Evolutionary conservation across 129 eudicot species (phyloP).

Genomic region (Pseudognaphalium luteoalbum): DNA sequence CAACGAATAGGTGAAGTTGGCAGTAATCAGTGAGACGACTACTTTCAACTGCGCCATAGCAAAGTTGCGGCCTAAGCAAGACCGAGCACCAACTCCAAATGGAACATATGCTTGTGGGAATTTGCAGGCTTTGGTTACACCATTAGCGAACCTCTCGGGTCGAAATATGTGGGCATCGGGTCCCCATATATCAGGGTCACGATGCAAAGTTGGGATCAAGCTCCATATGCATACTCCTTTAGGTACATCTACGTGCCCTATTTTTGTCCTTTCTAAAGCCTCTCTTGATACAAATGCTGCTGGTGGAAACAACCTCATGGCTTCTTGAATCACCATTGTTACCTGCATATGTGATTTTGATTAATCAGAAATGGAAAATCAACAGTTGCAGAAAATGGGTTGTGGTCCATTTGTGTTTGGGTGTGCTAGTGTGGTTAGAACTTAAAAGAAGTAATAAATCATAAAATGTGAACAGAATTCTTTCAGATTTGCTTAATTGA

Average conservation of each 20-base stretch:
- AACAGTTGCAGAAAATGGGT: too few species aligned
- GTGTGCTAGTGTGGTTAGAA: too few species aligned
- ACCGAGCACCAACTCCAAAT: constrained; percentile 76
- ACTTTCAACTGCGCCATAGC: constrained; percentile 74
- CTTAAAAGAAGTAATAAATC: too few species aligned
- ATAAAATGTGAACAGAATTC: too few species aligned
- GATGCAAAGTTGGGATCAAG: constrained; percentile 82
- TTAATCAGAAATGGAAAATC: too few species aligned
- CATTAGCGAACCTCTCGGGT: constrained; percentile 73
- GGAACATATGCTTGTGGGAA: constrained; percentile 82
- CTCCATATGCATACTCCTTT: constrained; percentile 94
- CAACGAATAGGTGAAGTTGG: constrained; percentile 59
- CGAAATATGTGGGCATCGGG: constrained; percentile 60
- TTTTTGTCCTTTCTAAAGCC: constrained; percentile 67
- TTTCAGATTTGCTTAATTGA: too few species aligned
- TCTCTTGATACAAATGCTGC: constrained; percentile 94
- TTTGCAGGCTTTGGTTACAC: constrained; percentile 69
- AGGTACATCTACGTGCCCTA: constrained; percentile 64
- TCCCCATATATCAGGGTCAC: constrained; percentile 83
- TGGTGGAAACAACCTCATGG: constrained; percentile 78
- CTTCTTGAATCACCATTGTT: constrained; percentile 90
- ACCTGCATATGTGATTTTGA: constrained; percentile 38
- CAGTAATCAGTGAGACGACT: constrained; percentile 51
- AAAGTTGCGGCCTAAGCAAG: constrained; percentile 70
- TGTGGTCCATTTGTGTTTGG: too few species aligned